Evolutionary conservation across 2,329 filamentous ascomycete species (phyloP), one percentile per base, ranked within the genome.

Genomic region (Pyrenochaeta sp.): DNA sequence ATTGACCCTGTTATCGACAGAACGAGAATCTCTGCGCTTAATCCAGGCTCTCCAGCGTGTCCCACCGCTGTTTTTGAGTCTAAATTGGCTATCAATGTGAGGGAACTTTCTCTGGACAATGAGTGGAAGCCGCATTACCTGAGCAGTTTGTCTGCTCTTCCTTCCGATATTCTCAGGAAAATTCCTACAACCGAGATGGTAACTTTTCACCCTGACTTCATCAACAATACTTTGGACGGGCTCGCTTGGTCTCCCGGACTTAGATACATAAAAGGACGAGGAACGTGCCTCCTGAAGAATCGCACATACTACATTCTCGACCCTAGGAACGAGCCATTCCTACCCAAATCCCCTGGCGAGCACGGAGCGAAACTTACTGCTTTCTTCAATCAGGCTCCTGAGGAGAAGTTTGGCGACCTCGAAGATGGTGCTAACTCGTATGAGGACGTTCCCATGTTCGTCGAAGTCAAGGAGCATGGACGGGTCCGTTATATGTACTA

Each of bases 331-430:
- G 79, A 82, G 46, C 78, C 79, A 1, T 80, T 75, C 59, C 64
- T 79, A 4, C 80, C 79, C 0, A 46, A 54, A 1, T n/a, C 42
- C 0, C 75, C 79, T 2, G 77, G 78, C 45, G 36, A 67, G 17
- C 78, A 81, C 49, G 79, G 80, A 27, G 79, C 79, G 4, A 81
- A 81, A 54, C 63, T 82, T 7, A 78, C 75, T 1, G 73, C 78
- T 0, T 78, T 81, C 69, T 79, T 79, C 73, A 79, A 79, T 59
- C 56, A 66, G 7, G 67, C 71, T 3, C 63, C 67, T 0, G 63
- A 68, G n/a, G 73, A 75, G 9, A 47, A 56, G 4, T 69, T 68
- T 17, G 58, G 54, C 14, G 59, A 71, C 11, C 44, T 60, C 6
- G 55, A 51, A 1, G 67, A 61, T 7, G 50, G 58, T 2, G 61